Base-by-base conservation (phyloP, 495 filamentous ascomycete species). In the Aspergillus mulundensis region DNA sequence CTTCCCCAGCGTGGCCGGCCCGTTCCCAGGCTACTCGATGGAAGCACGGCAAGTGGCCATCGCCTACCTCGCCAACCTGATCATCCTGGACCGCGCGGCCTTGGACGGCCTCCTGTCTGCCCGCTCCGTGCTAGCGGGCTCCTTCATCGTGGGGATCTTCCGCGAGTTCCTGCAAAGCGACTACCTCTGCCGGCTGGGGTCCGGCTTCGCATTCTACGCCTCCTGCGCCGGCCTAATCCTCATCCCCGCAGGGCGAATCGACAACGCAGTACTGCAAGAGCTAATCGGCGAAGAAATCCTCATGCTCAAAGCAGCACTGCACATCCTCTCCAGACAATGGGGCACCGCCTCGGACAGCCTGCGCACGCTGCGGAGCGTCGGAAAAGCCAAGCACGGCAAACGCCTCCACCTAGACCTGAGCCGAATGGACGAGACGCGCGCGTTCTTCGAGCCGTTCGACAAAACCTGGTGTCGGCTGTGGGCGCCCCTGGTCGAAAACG, bases 91-190 rank as follows among this genome's bases (percentile, higher is more conserved):
- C 18, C 50, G 50, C 25, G 8, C 25, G 2, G 21, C 50, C 1
- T 24, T 6, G 20, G 24, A 14, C 0, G 15, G 15, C 32, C 19
- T 23, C 19, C 25, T 34, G 0, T 34, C 39, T 1, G 50, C 39
- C 1, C 39, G 50, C 11, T 42, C 50, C 10, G 16, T 53, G 4
- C 50, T 53, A 3, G 38, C 39, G 15, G 15, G 38, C 0, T 53
- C 50, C 4, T 53, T 53, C 18, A 53, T 53, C 20, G 50, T 25
- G 11, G 50, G 50, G 0, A 5, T 53, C n/a, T 53, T 28, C 39
- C 39, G 50, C 11, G 39, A 53, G 7, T 53, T 53, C 38, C 50
- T 53, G 11, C 38, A 53, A 19, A 20, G 18, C 11, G 50, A 44
- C 25, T 39, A 53, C n/a, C 38, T 53, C 3, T 53, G 39, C 50